Conservation (phyloP, 2,329 filamentous ascomycete species). For the Fusarium napiforme region DNA sequence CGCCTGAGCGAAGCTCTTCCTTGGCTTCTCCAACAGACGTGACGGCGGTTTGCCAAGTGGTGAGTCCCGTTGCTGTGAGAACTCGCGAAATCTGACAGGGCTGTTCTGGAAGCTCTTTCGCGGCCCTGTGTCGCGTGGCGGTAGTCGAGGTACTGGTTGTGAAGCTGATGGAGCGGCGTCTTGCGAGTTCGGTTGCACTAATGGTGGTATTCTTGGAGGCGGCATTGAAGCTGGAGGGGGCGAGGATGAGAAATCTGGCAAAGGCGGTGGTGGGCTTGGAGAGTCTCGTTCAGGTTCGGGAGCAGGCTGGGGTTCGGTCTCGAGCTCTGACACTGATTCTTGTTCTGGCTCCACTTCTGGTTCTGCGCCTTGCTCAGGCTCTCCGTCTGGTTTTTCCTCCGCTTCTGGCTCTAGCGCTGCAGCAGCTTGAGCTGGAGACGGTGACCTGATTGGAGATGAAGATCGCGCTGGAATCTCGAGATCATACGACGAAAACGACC, state of each 20-base stretch:
- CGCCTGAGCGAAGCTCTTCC: slow-evolving; percentile 9
- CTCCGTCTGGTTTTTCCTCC: not conserved
- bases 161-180: slow-evolving; percentile 10
- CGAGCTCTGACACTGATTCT: not conserved
- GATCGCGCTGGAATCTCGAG: not conserved
- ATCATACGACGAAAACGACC: slow-evolving; percentile 13
- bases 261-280: not conserved
- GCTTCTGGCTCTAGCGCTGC: not conserved
- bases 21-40: slow-evolving; percentile 37
- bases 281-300: not conserved
- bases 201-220: slow-evolving; percentile 21
- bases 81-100: slow-evolving; percentile 59
- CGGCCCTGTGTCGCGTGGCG: slow-evolving; percentile 62
- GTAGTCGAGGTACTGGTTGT: slow-evolving; percentile 25
- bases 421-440: not conserved
- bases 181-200: slow-evolving; percentile 10
- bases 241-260: slow-evolving; percentile 6
- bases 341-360: not conserved
- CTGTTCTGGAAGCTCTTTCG: slow-evolving; percentile 70
- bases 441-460: not conserved
- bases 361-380: not conserved
- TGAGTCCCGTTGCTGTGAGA: slow-evolving; percentile 55
- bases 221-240: slow-evolving; percentile 30
- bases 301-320: not conserved
- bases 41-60: slow-evolving; percentile 60